Evolutionary conservation across 1,284 basidiomycete genomes (phyloP).

Genomic region (Boletus semigastroideus): DNA sequence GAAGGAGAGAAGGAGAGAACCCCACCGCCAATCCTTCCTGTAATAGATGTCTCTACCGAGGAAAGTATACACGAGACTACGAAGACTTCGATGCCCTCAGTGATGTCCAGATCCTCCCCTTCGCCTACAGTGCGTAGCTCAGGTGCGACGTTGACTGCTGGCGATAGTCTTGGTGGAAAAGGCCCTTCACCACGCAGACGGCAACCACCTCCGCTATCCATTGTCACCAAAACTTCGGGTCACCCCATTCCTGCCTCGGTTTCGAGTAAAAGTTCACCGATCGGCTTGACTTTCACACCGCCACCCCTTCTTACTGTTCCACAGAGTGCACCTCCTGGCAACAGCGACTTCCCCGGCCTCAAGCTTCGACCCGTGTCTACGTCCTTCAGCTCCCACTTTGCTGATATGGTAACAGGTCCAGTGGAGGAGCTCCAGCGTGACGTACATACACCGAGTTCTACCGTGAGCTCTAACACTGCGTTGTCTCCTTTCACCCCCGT

Average conservation of each 20-base stretch:
- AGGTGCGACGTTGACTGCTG: slow-evolving; percentile 9
- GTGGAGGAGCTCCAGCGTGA: slow-evolving; percentile 42
- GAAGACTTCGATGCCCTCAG: slow-evolving; percentile 30
- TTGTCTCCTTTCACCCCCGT: slow-evolving; percentile 57
- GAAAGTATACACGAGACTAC: slow-evolving; percentile 28
- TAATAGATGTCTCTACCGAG: slow-evolving; percentile 41
- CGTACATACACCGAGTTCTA: slow-evolving; percentile 47
- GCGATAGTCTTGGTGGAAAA: slow-evolving; percentile 15
- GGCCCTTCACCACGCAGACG: slow-evolving; percentile 33
- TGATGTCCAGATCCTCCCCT: slow-evolving; percentile 44
- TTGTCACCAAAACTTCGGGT: slow-evolving; percentile 37
- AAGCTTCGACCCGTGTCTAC: slow-evolving; percentile 75
- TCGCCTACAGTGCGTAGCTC: slow-evolving; percentile 8
- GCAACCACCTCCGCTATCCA: slow-evolving; percentile 43
- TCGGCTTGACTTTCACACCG: slow-evolving; percentile 8
- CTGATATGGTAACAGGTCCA: slow-evolving; percentile 53
- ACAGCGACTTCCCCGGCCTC: slow-evolving; percentile 61
- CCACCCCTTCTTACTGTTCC: slow-evolving; percentile 28
- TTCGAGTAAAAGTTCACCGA: slow-evolving; percentile 11
- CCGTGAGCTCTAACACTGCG: slow-evolving; percentile 40
- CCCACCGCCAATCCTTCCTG: slow-evolving; percentile 51
- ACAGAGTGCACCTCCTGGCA: slow-evolving; percentile 63
- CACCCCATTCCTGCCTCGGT: slow-evolving; percentile 14
- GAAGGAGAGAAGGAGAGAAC: slow-evolving; percentile 39
- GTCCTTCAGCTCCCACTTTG: slow-evolving; percentile 69